Evolutionary conservation across 2,329 filamentous ascomycete species (phyloP).

Genomic region (Botrytis aclada): DNA sequence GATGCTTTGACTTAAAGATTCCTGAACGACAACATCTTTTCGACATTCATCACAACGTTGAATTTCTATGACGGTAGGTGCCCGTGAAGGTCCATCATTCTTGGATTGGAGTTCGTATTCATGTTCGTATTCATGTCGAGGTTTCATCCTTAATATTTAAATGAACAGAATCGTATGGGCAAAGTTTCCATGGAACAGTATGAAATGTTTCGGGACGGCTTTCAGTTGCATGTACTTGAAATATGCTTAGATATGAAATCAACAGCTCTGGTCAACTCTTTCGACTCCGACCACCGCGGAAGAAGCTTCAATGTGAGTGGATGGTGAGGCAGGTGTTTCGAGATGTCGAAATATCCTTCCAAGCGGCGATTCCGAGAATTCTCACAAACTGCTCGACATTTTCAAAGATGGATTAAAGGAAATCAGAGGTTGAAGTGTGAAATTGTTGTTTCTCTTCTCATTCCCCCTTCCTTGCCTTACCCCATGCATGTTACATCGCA

Average conservation of each 20-base stretch:
- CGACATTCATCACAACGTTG: neutral
- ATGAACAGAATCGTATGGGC: neutral
- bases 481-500: conserved; percentile 1
- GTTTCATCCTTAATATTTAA: neutral
- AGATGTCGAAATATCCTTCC: neutral
- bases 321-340: neutral
- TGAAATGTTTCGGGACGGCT: neutral
- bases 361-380: neutral
- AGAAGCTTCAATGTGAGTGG: neutral
- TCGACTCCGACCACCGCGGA: neutral
- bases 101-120: neutral
- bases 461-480: neutral
- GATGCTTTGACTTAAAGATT: neutral
- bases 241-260: neutral
- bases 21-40: neutral
- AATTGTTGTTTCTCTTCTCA: neutral
- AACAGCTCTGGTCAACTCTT: neutral
- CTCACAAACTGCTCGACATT: neutral
- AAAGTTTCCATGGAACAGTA: neutral
- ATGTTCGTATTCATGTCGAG: too few relatives aligned
- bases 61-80: neutral
- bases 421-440: neutral
- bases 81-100: neutral
- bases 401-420: neutral
- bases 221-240: neutral